A percentile compares a stretch with the other conserved stretches of the same genome.
phyloP scores from a whole-genome alignment of 305 asterid species.

The Rubia balearica region DNA sequence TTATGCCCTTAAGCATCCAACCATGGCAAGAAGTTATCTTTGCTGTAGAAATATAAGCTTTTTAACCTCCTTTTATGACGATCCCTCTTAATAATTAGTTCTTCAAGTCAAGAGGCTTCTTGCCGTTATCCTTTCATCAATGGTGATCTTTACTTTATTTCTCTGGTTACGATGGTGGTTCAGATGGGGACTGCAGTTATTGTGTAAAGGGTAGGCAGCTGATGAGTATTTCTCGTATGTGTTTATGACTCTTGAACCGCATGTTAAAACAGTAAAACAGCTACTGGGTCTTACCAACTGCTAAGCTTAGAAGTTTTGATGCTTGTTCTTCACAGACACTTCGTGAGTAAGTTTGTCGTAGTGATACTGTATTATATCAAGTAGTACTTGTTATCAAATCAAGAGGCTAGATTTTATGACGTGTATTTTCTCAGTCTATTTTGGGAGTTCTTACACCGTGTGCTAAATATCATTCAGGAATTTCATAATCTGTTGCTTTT shows the following conservation, averaged over 20 bases:
- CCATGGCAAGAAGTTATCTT: slow-evolving; percentile 5
- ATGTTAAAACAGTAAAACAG: not conserved
- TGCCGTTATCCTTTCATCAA: not conserved
- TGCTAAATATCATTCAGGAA: not conserved
- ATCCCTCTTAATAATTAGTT: not conserved
- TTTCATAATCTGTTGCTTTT: not conserved
- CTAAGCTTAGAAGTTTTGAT: not conserved
- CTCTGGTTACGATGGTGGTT: not conserved
- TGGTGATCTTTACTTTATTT: not conserved
- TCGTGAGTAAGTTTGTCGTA: not conserved
- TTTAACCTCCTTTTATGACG: not conserved
- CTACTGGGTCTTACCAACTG: not conserved
- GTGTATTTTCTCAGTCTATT: not conserved
- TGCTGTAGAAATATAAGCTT: not conserved
- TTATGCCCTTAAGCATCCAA: slow-evolving; percentile 1
- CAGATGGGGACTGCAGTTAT: not conserved
- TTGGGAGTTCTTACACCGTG: not conserved
- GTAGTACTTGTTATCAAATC: not conserved
- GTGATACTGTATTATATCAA: not conserved
- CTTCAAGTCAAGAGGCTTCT: not conserved
- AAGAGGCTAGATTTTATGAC: not conserved
- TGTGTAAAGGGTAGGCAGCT: not conserved
- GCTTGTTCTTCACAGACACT: not conserved
- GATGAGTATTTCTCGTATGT: not conserved
- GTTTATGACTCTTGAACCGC: not conserved